These are phyloP conservation scores for Arabidopsis suecica DNA, from an alignment of 345 rosid species.

Conservation along the genomic window DNA sequence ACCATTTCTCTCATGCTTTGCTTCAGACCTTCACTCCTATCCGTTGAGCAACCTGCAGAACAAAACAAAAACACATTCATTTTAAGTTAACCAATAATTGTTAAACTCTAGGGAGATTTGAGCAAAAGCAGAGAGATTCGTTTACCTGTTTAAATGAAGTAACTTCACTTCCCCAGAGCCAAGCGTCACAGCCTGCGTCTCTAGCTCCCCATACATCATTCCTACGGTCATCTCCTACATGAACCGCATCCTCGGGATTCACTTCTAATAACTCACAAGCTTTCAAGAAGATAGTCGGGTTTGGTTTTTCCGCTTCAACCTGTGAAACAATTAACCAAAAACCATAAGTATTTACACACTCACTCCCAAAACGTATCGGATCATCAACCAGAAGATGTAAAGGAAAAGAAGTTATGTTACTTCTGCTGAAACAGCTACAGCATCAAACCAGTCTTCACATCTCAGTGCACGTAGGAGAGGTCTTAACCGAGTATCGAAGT, in stretches of 20 bases:
- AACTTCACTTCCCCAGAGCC: constrained; percentile 99
- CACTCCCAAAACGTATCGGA: not conserved
- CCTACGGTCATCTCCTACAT: constrained; percentile 98
- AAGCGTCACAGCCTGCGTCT: constrained; percentile 98
- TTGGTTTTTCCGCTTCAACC: constrained; percentile 99
- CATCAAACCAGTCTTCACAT: constrained; percentile 97
- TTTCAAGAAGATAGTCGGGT: constrained; percentile 90
- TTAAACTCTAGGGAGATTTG: not conserved
- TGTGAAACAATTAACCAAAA: constrained; percentile 38
- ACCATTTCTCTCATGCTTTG: constrained; percentile 18
- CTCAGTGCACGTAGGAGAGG: constrained; percentile 76
- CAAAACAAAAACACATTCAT: not conserved
- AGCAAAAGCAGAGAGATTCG: constrained; percentile 9
- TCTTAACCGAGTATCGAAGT: constrained; percentile 94
- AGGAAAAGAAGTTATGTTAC: constrained; percentile 49
- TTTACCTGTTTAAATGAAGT: constrained; percentile 84
- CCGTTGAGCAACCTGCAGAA: constrained; percentile 73
- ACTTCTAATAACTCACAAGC: constrained; percentile 90
- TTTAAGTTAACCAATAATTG: not conserved
- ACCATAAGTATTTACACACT: not conserved
- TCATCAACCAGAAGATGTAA: constrained; percentile 9
- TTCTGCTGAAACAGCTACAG: constrained; percentile 97
- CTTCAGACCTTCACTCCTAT: constrained; percentile 72
- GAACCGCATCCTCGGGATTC: constrained; percentile 92
- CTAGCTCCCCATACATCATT: constrained; percentile 99